A percentile compares a stretch with the other conserved stretches of the same genome.
These are phyloP conservation scores for Murraya paniculata DNA, from an alignment of 345 rosid species.

Conservation along the genomic window DNA sequence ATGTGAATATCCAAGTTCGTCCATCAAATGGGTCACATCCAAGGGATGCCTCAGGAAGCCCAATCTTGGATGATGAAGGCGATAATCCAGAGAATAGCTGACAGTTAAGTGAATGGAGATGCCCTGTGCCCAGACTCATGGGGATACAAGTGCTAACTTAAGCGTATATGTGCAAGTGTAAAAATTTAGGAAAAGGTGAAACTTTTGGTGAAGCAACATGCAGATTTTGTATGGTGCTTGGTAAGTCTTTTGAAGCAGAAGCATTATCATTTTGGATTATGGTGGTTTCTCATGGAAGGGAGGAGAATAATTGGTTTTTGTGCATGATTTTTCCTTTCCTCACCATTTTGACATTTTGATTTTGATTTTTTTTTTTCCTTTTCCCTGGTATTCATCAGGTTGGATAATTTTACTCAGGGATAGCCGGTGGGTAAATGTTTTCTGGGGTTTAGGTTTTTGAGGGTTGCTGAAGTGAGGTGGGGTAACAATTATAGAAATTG, in stretches of 20 bases:
- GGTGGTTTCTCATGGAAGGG: constrained; percentile 2
- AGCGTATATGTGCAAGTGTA: constrained; percentile 36
- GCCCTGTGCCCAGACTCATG: constrained; percentile 8
- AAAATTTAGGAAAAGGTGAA: constrained; percentile 36
- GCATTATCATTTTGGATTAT: constrained; percentile 20
- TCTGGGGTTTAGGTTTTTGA: constrained; percentile 14
- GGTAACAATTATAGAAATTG: constrained; percentile 21
- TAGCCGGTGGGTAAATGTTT: not conserved
- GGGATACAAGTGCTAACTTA: constrained; percentile 31
- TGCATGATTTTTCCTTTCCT: constrained; percentile 16
- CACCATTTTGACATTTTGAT: not conserved
- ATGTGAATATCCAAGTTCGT: constrained; percentile 41
- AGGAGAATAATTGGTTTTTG: constrained; percentile 16
- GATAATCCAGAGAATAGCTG: constrained; percentile 22
- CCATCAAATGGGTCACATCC: constrained; percentile 29
- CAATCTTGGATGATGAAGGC: constrained; percentile 20
- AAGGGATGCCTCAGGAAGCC: constrained; percentile 32
- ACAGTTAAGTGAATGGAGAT: constrained; percentile 13
- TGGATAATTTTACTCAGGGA: not conserved
- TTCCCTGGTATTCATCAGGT: not conserved
- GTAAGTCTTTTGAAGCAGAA: constrained; percentile 9
- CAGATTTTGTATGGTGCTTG: constrained; percentile 39
- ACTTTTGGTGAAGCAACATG: constrained; percentile 18
- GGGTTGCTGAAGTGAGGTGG: constrained; percentile 23
- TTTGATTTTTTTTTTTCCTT: constrained; percentile 17